These are phyloP conservation scores for Apiospora sp. DNA, from an alignment of 2,329 filamentous ascomycete species.

Conservation along the genomic window DNA sequence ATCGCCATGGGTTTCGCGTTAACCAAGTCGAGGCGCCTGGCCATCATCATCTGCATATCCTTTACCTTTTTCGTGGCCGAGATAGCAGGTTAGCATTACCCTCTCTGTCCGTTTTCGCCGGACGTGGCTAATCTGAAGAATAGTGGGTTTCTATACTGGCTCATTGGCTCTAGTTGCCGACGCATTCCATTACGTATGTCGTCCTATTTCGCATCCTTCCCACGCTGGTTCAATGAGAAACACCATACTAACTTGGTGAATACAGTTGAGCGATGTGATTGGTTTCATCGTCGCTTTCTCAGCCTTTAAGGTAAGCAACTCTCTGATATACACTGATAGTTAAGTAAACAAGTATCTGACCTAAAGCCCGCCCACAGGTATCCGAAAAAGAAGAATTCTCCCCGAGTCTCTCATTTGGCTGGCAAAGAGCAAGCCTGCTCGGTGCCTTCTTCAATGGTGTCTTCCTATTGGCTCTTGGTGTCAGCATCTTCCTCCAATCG, in stretches of 20 bases:
- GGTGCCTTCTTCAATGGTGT: slow-evolving; percentile 84
- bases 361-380: slow-evolving; percentile 52
- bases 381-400: slow-evolving; percentile 65
- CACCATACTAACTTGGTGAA: slow-evolving; percentile 26
- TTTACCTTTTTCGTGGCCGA: slow-evolving; percentile 62
- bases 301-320: slow-evolving; percentile 64
- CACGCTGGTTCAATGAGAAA: too few species aligned
- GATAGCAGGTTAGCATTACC: slow-evolving; percentile 40
- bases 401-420: slow-evolving; percentile 73
- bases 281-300: slow-evolving; percentile 72
- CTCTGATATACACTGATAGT: neutral
- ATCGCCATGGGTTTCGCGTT: neutral
- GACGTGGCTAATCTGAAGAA: neutral
- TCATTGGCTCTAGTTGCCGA: slow-evolving; percentile 79
- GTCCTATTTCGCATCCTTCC: neutral
- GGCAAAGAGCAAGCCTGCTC: slow-evolving; percentile 75
- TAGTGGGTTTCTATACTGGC: slow-evolving; percentile 58
- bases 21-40: slow-evolving; percentile 1
- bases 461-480: slow-evolving; percentile 74
- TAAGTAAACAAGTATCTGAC: neutral
- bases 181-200: slow-evolving; percentile 77
- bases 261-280: slow-evolving; percentile 71
- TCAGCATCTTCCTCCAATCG: slow-evolving; percentile 77
- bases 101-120: neutral
- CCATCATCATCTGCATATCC: slow-evolving; percentile 54